Percentiles rank a stretch among this genome's conserved stretches.
These are phyloP conservation scores for Luffa acutangula DNA, from an alignment of 306 rosid species.

Conservation along the genomic window DNA sequence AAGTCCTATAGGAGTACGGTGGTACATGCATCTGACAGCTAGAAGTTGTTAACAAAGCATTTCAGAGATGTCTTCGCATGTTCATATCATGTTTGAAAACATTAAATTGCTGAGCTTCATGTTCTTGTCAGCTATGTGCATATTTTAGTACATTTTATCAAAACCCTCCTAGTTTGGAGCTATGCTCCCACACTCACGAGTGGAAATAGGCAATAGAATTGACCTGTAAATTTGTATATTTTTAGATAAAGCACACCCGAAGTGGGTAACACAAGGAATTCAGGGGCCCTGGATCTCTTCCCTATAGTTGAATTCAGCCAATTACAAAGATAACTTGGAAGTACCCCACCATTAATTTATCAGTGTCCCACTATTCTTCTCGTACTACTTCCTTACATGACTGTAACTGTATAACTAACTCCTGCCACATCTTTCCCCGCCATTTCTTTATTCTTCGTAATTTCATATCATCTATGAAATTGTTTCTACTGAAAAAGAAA, in stretches of 20 bases:
- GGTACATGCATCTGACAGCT: slow-evolving; percentile 9
- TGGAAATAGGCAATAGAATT: not conserved
- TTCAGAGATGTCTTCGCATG: not conserved
- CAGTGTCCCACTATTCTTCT: not conserved
- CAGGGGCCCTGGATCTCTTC: not conserved
- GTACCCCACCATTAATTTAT: not conserved
- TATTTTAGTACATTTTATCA: not conserved
- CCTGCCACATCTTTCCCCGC: not conserved
- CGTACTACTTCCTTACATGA: not conserved
- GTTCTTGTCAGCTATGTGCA: not conserved
- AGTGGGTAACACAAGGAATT: not conserved
- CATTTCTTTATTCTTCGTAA: not conserved
- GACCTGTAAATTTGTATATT: not conserved
- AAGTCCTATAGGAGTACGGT: not conserved
- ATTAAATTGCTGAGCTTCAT: not conserved
- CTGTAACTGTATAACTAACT: not conserved
- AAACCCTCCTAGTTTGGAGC: not conserved
- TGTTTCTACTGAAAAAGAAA: not conserved
- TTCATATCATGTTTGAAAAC: not conserved
- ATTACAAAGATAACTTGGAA: not conserved
- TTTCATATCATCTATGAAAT: not conserved
- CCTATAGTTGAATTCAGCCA: not conserved
- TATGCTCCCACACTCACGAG: not conserved
- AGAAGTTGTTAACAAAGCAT: not conserved
- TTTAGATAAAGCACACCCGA: not conserved